Evolutionary conservation across 2,329 filamentous ascomycete species (phyloP).

Genomic region (Aureobasidium zeae): DNA sequence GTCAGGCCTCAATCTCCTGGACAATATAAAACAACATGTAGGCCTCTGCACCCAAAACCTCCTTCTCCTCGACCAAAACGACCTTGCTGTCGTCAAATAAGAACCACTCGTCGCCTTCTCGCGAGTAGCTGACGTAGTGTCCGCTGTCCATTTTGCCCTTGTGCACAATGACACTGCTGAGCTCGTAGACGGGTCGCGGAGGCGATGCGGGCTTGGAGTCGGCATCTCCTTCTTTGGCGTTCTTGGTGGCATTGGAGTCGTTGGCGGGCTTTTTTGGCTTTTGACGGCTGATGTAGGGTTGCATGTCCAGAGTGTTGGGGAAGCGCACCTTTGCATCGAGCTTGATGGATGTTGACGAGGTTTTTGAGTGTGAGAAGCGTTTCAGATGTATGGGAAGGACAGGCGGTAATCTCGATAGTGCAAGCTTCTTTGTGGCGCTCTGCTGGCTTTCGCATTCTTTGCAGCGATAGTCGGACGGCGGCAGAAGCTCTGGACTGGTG

Average conservation of each 20-base stretch:
- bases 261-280: conserved; percentile 34
- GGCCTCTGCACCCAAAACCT: conserved; percentile 77
- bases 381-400: conserved; percentile 90
- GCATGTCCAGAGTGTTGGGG: conserved; percentile 78
- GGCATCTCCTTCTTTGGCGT: conserved; percentile 18
- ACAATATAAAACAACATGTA: conserved; percentile 75
- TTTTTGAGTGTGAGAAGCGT: conserved; percentile 31
- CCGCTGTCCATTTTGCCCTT: conserved; percentile 88
- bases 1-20: conserved; percentile 19
- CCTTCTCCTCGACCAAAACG: conserved; percentile 69
- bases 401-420: conserved; percentile 75
- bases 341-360: conserved; percentile 71
- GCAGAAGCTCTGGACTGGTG: conserved; percentile 67
- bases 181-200: conserved; percentile 68
- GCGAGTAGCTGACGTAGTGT: conserved; percentile 83
- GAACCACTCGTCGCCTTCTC: conserved; percentile 83
- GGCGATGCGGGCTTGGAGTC: conserved; percentile 10
- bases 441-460: conserved; percentile 64
- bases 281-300: conserved; percentile 67
- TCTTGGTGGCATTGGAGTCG: conserved; percentile 38
- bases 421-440: conserved; percentile 74
- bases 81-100: conserved; percentile 94
- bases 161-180: conserved; percentile 84
- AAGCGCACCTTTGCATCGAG: conserved; percentile 82
- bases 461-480: conserved; percentile 74